Percentiles rank a stretch among this genome's conserved stretches.
Evolutionary conservation across 1,284 basidiomycete genomes (phyloP).

Genomic region (Tilletia walkeri): DNA sequence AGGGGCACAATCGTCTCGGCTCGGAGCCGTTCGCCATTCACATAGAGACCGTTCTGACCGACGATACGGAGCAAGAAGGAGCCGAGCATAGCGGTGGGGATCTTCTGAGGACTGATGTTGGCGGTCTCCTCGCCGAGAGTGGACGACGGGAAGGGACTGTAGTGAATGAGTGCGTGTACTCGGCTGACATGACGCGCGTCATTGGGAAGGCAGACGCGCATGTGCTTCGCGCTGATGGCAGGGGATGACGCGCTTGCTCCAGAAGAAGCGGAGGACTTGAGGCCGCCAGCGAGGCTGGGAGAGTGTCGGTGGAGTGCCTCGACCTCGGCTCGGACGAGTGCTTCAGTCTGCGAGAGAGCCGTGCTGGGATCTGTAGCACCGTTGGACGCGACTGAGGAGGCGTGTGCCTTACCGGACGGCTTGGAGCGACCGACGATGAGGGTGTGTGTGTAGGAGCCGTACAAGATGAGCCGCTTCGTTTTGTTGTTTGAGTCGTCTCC

Average conservation of each 20-base stretch:
- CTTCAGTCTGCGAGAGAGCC: background rate
- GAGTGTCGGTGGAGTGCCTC: slow-evolving; percentile 15
- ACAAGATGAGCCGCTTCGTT: slow-evolving; percentile 28
- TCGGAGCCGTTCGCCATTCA: slow-evolving; percentile 47
- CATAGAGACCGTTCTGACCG: slow-evolving; percentile 53
- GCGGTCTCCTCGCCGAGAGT: slow-evolving; percentile 22
- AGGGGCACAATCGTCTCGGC: slow-evolving; percentile 47
- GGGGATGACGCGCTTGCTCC: slow-evolving; percentile 25
- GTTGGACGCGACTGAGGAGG: slow-evolving; percentile 12
- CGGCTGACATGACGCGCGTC: slow-evolving; percentile 49
- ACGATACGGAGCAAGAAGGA: slow-evolving; percentile 48
- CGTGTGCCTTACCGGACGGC: slow-evolving; percentile 31
- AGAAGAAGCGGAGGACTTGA: background rate
- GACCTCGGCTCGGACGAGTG: slow-evolving; percentile 7
- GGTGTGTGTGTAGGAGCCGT: slow-evolving; percentile 32
- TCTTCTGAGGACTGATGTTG: slow-evolving; percentile 16
- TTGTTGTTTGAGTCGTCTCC: slow-evolving; percentile 22
- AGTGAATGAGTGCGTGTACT: slow-evolving; percentile 51
- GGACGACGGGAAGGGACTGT: slow-evolving; percentile 44
- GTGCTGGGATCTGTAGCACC: slow-evolving; percentile 28
- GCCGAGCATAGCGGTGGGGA: slow-evolving; percentile 23
- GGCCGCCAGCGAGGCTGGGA: background rate
- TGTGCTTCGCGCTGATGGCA: slow-evolving; percentile 26
- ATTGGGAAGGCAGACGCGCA: slow-evolving; percentile 42
- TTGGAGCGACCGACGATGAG: slow-evolving; percentile 39